Evolutionary conservation across 2,329 filamentous ascomycete species (phyloP), one percentile per base, ranked within the genome.

Genomic region (Penicillium sp.): DNA sequence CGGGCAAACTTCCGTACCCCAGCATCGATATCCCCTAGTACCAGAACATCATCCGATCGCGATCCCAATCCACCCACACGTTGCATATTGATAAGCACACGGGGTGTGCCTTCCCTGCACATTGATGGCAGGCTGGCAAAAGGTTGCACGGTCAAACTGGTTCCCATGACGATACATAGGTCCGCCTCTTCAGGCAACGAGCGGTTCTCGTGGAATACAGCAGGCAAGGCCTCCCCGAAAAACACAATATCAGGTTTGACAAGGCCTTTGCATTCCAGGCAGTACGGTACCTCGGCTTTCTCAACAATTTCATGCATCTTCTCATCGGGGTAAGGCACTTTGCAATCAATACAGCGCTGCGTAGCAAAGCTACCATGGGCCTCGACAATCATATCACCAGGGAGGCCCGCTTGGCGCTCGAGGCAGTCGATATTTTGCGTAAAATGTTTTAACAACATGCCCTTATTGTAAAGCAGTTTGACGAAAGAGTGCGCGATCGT

Each of bases 371-470:
- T 96, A 44, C 94, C 94, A 72, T 99, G 94, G 0, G 94, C 94
- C 75, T 97, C 93, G 29, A 99, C 82, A 48, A 99, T 92, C 73
- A 84, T 86, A 2, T 93, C 86, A 0, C 79, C 81, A 0, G 92
- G 89, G 1, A 99, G 86, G 25, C 94, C 94, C 12, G 93, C 94
- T 63, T 85, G 82, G 22, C 92, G 85, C 75, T 99, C 94, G 12
- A 99, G 82, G 67, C 92, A 96, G 76, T 99, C 94, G 63, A 99
- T 97, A 69, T 99, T 99, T 70, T 99, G 94, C 0, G 94, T 97
- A 73, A 97, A 99, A 51, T 94, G 84, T 79, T 92, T 94, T 62
- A 88, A 78, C 23, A 99, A 78, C 40, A 93, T 78, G 4, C 85
- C 85, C 75, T 95, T 96, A 57, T 86, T 79, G 54, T 92, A 83